Conservation (phyloP, 306 rosid genomes). For the Acacia melanoxylon region DNA sequence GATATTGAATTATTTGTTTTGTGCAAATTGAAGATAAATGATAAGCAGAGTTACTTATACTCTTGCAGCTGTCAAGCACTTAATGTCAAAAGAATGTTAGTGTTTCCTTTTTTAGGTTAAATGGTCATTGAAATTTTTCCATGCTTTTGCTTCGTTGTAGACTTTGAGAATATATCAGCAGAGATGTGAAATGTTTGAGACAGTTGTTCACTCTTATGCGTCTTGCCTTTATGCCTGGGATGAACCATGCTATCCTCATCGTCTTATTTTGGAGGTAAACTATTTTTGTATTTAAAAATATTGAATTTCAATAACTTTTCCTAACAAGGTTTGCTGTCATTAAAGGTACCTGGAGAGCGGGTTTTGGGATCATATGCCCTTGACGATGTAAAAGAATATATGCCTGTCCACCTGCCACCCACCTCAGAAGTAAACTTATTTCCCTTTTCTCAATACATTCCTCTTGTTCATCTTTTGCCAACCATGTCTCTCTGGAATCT, state of each 20-base stretch:
- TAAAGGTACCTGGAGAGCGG: conserved; percentile 92
- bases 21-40: neutral
- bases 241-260: conserved; percentile 92
- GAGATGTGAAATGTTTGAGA: conserved; percentile 84
- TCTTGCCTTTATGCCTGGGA: conserved; percentile 93
- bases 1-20: neutral
- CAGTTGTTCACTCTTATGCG: conserved; percentile 70
- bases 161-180: conserved; percentile 88
- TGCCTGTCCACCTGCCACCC: conserved; percentile 65
- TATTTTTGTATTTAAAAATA: neutral
- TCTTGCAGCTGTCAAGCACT: neutral
- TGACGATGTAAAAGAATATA: conserved; percentile 81
- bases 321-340: conserved; percentile 13
- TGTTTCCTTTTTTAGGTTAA: neutral
- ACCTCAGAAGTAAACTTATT: conserved; percentile 71
- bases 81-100: neutral
- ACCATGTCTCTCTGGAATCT: neutral
- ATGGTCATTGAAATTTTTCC: conserved; percentile 20
- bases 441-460: conserved; percentile 15
- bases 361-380: conserved; percentile 80
- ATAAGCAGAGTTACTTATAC: conserved; percentile 10
- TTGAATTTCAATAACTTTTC: conserved; percentile 30
- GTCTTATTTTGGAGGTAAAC: conserved; percentile 82
- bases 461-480: conserved; percentile 5
- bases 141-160: conserved; percentile 47